Conservation (phyloP, 2,329 filamentous ascomycete species). For the Neoarthrinium moseri region DNA sequence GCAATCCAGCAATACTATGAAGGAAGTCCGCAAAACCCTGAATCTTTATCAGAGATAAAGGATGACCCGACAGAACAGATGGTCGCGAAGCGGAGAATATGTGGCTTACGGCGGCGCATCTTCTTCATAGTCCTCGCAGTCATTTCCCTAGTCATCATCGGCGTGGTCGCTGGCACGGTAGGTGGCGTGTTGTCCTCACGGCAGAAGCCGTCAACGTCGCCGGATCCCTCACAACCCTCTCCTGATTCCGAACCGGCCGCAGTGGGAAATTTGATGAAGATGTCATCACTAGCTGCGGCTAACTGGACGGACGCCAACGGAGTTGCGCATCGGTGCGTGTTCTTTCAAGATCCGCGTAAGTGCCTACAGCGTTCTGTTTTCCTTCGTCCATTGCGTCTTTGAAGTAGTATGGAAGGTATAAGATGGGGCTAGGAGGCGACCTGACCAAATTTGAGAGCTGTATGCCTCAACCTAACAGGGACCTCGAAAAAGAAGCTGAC, state of each 20-base stretch:
- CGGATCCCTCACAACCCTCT: neutral
- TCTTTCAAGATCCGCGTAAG: conserved; percentile 22
- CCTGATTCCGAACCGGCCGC: neutral
- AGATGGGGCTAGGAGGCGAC: no score
- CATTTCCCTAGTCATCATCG: conserved; percentile 13
- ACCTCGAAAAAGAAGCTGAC: neutral
- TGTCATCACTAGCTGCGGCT: conserved; percentile 20
- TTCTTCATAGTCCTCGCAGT: conserved; percentile 16
- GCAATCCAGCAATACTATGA: neutral
- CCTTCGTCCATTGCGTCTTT: no score
- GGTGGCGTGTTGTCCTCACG: conserved; percentile 14
- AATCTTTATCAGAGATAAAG: neutral
- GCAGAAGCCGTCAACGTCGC: neutral
- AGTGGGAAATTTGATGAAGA: conserved; percentile 12
- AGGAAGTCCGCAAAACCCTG: neutral
- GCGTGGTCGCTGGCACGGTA: conserved; percentile 18
- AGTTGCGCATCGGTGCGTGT: conserved; percentile 17
- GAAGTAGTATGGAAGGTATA: no score
- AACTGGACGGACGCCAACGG: conserved; percentile 23
- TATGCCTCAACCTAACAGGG: no score
- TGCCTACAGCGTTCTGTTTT: neutral
- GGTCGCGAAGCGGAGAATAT: conserved; percentile 11
- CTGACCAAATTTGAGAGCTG: no score
- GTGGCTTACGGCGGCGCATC: conserved; percentile 14
- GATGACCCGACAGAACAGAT: neutral